phyloP scores from a whole-genome alignment of 768 basidiomycete genomes.

The Vararia minispora region DNA sequence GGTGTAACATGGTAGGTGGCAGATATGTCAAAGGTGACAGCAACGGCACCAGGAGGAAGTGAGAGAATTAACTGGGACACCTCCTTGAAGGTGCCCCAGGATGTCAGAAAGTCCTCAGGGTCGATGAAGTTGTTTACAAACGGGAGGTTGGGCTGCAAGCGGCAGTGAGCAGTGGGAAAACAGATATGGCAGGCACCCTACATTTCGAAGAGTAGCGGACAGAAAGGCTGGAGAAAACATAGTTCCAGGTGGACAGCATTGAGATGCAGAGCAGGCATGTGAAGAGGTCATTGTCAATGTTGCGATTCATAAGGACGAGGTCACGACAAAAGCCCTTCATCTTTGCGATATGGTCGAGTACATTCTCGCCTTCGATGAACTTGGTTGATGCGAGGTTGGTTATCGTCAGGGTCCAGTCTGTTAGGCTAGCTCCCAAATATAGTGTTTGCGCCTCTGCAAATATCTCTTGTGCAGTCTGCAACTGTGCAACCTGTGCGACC shows the following conservation, averaged over 20 bases:
- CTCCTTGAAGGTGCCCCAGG: conserved; percentile 23
- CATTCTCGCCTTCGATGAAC: conserved; percentile 7
- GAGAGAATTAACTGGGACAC: conserved; percentile 16
- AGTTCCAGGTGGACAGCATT: conserved; percentile 12
- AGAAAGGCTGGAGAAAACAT: conserved; percentile 9
- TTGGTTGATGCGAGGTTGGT: conserved; percentile 4
- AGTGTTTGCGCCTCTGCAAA: neutral
- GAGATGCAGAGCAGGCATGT: conserved; percentile 13
- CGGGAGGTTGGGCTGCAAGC: too few relatives aligned
- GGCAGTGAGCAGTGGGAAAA: too few relatives aligned
- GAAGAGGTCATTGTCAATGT: conserved; percentile 10
- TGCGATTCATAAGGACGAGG: conserved; percentile 5
- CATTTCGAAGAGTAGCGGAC: conserved; percentile 12
- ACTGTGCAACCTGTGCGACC: neutral
- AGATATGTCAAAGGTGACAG: conserved; percentile 27
- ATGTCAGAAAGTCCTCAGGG: conserved; percentile 17
- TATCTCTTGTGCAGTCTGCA: neutral
- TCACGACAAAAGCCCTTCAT: conserved; percentile 10
- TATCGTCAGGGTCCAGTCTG: conserved; percentile 10
- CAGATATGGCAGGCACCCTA: too few relatives aligned
- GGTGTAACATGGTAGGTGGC: conserved; percentile 25
- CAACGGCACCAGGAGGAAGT: conserved; percentile 24
- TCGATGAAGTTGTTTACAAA: conserved; percentile 21
- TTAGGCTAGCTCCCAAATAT: conserved; percentile 2
- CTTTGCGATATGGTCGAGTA: conserved; percentile 8